Evolutionary conservation across 169 alveolate genomes (phyloP).

Genomic region (Eimeria brunetti): DNA sequence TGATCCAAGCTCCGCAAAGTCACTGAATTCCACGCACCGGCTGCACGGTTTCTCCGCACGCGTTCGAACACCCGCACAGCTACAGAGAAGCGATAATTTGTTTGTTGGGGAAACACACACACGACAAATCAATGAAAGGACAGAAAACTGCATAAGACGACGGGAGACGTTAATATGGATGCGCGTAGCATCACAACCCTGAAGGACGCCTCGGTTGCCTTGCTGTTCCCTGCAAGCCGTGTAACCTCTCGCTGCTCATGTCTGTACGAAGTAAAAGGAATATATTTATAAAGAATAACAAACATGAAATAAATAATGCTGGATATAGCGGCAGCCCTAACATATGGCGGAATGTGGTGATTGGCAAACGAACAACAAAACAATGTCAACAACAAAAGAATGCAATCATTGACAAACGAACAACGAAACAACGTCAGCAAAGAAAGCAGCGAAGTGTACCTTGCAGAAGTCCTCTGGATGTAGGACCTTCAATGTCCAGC

Average conservation of each 20-base stretch:
- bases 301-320: no score
- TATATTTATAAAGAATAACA: no score
- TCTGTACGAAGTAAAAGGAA: neutral
- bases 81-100: neutral
- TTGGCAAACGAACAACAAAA: neutral
- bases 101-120: neutral
- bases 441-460: neutral
- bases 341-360: neutral
- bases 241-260: neutral
- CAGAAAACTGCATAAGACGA: neutral
- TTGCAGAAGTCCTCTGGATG: neutral
- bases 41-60: neutral
- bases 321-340: no score
- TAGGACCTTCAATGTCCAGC: neutral
- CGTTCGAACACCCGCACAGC: neutral
- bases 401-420: neutral
- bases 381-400: no score
- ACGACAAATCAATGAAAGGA: no score
- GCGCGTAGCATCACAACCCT: neutral
- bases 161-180: neutral
- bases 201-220: neutral
- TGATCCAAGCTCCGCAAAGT: neutral
- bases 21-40: neutral
- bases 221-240: neutral
- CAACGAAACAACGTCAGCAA: neutral